Evolutionary conservation across 148 eudicot genomes (phyloP), one percentile per base, ranked within the genome.

Genomic region (Nepenthes gracilis): DNA sequence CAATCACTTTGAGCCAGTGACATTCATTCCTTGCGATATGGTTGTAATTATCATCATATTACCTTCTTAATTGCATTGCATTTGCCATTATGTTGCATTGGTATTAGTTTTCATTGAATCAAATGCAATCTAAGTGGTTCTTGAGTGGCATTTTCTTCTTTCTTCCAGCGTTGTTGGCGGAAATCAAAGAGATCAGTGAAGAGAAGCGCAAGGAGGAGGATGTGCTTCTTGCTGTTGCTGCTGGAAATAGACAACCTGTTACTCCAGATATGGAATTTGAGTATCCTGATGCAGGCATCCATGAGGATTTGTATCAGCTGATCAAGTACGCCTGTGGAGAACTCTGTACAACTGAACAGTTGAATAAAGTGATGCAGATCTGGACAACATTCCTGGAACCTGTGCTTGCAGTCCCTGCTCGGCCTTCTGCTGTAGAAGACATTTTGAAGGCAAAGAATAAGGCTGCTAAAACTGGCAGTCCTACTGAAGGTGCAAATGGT

Each of bases 361-460:
- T 78, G 74, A 90, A 88, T 65, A 83, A 82, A 70, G 94, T 82
- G 62, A 77, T 92, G 88, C 81, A 85, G 75, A 76, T 92, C 49
- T 92, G 97, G 97, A 85, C 83, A 60, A 58, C 82, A 11, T 83
- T 92, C 47, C 58, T 92, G 59, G 97, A 92, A 72, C 83, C 79
- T 9, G 60, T 92, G 67, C 74, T 92, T 60, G 93, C 94, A 62
- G 78, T 81, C 71, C 81, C 90, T 63, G 58, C 70, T 66, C 83
- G 79, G 49, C 75, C 79, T 73, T 81, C 66, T 47, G 73, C 59
- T 57, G 58, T 67, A 7, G 85, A 80, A 71, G 77, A 78, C 75
- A 75, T 52, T n/a, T 12, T 57, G 9, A 81, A 77, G 60, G 72
- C 64, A 58, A 74, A 72, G 54, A 72, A 71, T 65, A 69, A 72